Conservation (phyloP, 345 rosid species). For the Microcos paniculata region DNA sequence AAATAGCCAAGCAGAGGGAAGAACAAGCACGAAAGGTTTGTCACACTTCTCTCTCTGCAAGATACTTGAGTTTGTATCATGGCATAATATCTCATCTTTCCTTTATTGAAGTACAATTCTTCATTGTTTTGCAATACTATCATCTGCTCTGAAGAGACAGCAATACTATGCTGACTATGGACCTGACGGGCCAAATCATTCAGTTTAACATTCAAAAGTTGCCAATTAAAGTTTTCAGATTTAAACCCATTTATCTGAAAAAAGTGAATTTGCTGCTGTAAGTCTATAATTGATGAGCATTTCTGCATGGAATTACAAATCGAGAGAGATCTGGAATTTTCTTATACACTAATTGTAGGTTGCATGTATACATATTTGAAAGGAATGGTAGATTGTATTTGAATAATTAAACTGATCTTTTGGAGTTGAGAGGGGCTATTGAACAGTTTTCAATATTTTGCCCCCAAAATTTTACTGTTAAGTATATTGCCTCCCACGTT, state of each 20-base stretch:
- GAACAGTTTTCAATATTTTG: neutral
- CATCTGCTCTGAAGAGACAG: neutral
- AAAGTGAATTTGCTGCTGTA: neutral
- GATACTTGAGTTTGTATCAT: neutral
- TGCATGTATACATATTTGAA: neutral
- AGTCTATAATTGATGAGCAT: neutral
- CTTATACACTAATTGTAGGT: neutral
- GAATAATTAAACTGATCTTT: neutral
- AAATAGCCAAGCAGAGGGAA: constrained; percentile 67
- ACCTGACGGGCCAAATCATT: neutral
- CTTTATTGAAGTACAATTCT: neutral
- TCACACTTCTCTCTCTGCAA: constrained; percentile 14
- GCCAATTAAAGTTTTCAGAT: neutral
- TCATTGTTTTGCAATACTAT: neutral
- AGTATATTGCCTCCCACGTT: neutral
- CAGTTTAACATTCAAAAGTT: neutral
- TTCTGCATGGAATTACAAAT: neutral
- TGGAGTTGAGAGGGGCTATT: neutral
- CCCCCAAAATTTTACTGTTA: neutral
- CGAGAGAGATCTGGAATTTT: constrained; percentile 10
- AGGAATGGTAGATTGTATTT: too few species aligned
- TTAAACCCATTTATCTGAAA: neutral
- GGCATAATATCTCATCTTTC: neutral
- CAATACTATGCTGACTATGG: neutral
- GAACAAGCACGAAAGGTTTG: constrained; percentile 79